phyloP scores from a whole-genome alignment of 345 rosid genomes.

The Pistacia integerrima region DNA sequence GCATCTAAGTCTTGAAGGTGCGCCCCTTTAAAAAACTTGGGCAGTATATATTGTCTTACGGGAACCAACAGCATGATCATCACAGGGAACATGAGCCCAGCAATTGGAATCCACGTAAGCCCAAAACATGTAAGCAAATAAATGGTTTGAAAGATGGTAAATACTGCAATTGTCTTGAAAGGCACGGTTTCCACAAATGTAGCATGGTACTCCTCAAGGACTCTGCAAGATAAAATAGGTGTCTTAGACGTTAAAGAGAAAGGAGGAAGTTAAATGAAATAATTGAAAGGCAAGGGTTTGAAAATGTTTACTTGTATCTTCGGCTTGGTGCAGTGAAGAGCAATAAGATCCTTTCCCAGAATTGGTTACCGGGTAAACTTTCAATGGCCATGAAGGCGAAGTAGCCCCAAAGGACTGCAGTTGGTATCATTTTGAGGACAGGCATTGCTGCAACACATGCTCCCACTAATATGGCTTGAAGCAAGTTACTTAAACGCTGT shows the following conservation, averaged over 20 bases:
- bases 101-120: slow-evolving; percentile 93
- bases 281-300: neutral
- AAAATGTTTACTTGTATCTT: slow-evolving; percentile 59
- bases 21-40: slow-evolving; percentile 82
- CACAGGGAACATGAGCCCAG: slow-evolving; percentile 92
- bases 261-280: neutral
- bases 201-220: slow-evolving; percentile 78
- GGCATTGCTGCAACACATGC: slow-evolving; percentile 90
- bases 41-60: slow-evolving; percentile 78
- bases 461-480: slow-evolving; percentile 75
- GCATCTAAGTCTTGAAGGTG: slow-evolving; percentile 96
- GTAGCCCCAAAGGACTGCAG: slow-evolving; percentile 87
- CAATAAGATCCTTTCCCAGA: slow-evolving; percentile 79
- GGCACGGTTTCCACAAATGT: slow-evolving; percentile 95
- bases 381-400: slow-evolving; percentile 91
- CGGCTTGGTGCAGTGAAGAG: slow-evolving; percentile 80
- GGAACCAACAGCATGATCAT: slow-evolving; percentile 96
- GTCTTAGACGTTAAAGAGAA: neutral
- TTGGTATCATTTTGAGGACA: slow-evolving; percentile 72
- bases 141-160: slow-evolving; percentile 77
- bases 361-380: slow-evolving; percentile 83
- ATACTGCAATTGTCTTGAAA: slow-evolving; percentile 72
- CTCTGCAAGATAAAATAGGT: slow-evolving; percentile 44
- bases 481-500: slow-evolving; percentile 76
- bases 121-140: slow-evolving; percentile 88